Conservation (phyloP, 2,329 filamentous ascomycete species). For the Penicillium aurantiogriseum region DNA sequence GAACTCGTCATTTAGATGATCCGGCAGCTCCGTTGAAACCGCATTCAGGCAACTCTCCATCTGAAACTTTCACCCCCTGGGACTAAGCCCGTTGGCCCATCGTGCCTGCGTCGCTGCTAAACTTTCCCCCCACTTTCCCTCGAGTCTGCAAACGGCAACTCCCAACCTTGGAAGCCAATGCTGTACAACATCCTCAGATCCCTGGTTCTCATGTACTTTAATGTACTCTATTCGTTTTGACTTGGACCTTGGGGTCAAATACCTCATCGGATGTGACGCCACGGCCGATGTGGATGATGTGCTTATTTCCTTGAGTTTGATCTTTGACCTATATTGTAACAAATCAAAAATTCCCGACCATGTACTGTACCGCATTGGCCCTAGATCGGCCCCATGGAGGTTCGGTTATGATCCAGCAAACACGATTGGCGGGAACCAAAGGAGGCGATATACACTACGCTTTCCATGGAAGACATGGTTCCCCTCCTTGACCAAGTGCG, state of each 20-base stretch:
- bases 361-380: not conserved
- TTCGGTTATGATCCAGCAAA: not conserved
- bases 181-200: conserved; percentile 1
- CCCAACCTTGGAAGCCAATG: conserved; percentile 3
- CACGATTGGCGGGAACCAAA: not conserved
- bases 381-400: not conserved
- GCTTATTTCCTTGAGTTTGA: conserved; percentile 5
- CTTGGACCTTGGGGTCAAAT: not conserved
- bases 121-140: conserved; percentile 4
- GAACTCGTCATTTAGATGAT: conserved; percentile 5
- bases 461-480: conserved; percentile 1
- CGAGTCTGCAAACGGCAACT: conserved; percentile 12
- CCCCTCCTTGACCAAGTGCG: not conserved
- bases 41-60: conserved; percentile 7
- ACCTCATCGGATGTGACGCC: conserved; percentile 12
- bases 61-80: conserved; percentile 8
- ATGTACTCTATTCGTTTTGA: conserved; percentile 2
- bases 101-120: conserved; percentile 9
- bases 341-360: not conserved
- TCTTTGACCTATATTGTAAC: not conserved
- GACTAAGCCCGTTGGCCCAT: conserved; percentile 4
- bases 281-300: conserved; percentile 20
- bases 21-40: conserved; percentile 8
- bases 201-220: conserved; percentile 19
- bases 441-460: not conserved